phyloP scores from a whole-genome alignment of 2,329 filamentous ascomycete genomes.

The Fusarium tricinctum region DNA sequence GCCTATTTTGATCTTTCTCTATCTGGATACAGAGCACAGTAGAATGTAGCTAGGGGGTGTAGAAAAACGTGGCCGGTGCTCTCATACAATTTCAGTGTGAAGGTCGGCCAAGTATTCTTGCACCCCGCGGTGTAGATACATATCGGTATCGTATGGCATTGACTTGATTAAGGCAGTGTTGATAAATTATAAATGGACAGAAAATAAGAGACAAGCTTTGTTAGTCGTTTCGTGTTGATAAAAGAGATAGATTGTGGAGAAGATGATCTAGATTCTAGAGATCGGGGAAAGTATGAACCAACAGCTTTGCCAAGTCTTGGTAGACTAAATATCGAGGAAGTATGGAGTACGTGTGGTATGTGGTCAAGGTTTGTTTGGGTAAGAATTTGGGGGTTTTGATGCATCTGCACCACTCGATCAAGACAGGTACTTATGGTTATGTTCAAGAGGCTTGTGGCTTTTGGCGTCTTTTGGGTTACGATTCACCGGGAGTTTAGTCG shows the following conservation, averaged over 20 bases:
- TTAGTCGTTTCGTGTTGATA: constrained; percentile 28
- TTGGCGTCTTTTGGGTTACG: constrained; percentile 11
- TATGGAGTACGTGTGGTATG: no score
- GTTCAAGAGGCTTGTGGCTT: not conserved
- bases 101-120: no score
- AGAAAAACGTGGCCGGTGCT: no score
- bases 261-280: constrained; percentile 6
- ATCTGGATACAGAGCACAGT: not conserved
- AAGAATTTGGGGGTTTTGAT: not conserved
- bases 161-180: not conserved
- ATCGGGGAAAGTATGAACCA: constrained; percentile 10
- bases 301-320: constrained; percentile 11
- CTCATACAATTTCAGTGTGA: no score
- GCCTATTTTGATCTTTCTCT: constrained; percentile 1
- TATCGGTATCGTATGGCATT: not conserved
- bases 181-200: not conserved
- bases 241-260: constrained; percentile 7
- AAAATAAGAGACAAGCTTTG: constrained; percentile 16
- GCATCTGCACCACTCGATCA: not conserved
- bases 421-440: not conserved
- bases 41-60: no score
- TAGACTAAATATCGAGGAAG: not conserved
- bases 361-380: not conserved
- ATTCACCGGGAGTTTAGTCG: constrained; percentile 14
- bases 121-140: no score